Evolutionary conservation across 208 protist species (phyloP), one percentile per base, ranked within the genome.

Genomic region (Crithidia fasciculata): DNA sequence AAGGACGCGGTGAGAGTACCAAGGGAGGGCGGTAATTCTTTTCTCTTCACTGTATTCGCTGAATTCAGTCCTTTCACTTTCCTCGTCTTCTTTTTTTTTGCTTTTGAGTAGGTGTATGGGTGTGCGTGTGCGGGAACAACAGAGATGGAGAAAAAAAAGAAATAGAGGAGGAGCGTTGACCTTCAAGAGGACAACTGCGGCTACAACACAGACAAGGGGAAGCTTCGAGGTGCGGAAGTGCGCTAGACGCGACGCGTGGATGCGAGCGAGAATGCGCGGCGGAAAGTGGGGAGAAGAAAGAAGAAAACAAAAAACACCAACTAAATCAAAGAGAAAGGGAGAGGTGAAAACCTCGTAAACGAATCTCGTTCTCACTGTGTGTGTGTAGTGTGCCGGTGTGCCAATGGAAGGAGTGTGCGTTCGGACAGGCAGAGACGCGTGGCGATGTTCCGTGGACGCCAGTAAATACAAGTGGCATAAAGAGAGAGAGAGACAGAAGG

Each of bases 311-410:
- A 52, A 28, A 72, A 45, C 60, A 69, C 9, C 19, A 63, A 60
- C 40, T 10, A 66, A 74, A 59, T 54, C 52, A 69, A 80, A 63
- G 47, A 70, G 69, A 54, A 69, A 62, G 69, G 61, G 18, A 53
- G 79, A 80, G 74, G 79, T 84, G 67, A 80, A 76, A 80, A 84
- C 73, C 74, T 84, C 74, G 67, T 54, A 43, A 78, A 69, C 8
- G 52, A 53, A 56, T 12, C 10, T 60, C 66, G n/a, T 5, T 40
- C 28, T 53, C 15, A 18, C 45, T 64, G 43, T 16, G 5, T 16
- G 37, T 9, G n/a, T 47, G 28, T 40, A 50, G 63, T 37, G 36
- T 28, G 28, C 28, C 28, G 28, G 28, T 28, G 1, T 2, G 28
- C 28, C 28, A 28, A 1, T 28, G 28, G 28, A 1, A 2, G 28